Percentiles rank a stretch among this genome's conserved stretches.
These are phyloP conservation scores for Stachybotrys elegans DNA, from an alignment of 2,329 filamentous ascomycete species.

Conservation along the genomic window DNA sequence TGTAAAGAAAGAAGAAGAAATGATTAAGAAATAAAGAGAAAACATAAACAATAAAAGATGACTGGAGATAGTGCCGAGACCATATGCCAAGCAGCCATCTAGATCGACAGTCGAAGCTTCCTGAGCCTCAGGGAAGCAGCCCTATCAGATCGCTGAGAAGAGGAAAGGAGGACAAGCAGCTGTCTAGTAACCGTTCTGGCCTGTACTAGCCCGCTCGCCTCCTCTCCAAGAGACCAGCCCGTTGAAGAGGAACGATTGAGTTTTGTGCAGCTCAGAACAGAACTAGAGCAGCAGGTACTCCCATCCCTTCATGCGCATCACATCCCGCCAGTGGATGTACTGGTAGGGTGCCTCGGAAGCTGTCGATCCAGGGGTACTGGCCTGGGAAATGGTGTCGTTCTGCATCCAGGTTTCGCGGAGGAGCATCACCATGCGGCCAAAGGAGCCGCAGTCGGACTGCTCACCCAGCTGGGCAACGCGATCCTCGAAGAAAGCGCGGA, in stretches of 20 bases:
- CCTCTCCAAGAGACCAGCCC: slow-evolving; percentile 33
- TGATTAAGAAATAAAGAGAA: slow-evolving; percentile 16
- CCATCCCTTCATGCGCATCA: slow-evolving; percentile 89
- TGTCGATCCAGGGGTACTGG: slow-evolving; percentile 29
- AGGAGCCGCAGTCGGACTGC: slow-evolving; percentile 73
- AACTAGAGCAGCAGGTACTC: slow-evolving; percentile 82
- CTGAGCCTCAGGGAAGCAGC: too few relatives aligned
- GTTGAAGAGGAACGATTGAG: slow-evolving; percentile 17
- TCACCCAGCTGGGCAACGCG: slow-evolving; percentile 72
- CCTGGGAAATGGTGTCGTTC: slow-evolving; percentile 51
- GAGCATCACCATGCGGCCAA: slow-evolving; percentile 75
- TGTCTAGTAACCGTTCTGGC: slow-evolving; percentile 9
- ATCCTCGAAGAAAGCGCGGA: slow-evolving; percentile 74
- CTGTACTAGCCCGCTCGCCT: slow-evolving; percentile 9
- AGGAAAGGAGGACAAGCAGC: slow-evolving; percentile 15
- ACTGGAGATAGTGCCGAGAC: slow-evolving; percentile 17
- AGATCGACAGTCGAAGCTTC: neutral
- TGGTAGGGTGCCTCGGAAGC: slow-evolving; percentile 40
- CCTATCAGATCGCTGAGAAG: slow-evolving; percentile 17
- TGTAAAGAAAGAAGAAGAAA: slow-evolving; percentile 16
- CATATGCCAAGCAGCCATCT: neutral
- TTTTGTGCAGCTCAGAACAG: slow-evolving; percentile 6
- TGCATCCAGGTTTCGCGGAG: slow-evolving; percentile 81
- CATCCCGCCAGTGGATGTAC: slow-evolving; percentile 88
- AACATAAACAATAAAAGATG: slow-evolving; percentile 18